Base-by-base conservation (phyloP, 148 eudicot genomes). In the Amaranthus cruentus region DNA sequence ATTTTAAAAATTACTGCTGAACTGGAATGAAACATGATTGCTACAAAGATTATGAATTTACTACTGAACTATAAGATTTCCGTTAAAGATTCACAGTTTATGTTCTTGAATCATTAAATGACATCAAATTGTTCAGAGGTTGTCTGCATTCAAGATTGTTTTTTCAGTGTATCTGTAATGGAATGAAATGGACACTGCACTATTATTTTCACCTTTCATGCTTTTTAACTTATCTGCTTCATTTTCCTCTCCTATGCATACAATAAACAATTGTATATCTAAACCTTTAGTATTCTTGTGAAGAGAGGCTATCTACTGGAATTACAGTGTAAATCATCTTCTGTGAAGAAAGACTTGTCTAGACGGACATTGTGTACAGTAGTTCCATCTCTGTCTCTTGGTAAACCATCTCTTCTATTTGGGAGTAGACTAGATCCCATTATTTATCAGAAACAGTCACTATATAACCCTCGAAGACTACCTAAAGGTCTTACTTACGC, bases 361-460 rank as follows among this genome's bases (percentile, higher is more conserved):
- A 75, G 76, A 84, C 83, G 78, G 75, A 76, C 68, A 4, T 54
- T 81, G 66, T 71, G 47, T 78, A 66, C 78, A 13, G 44, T 75
- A 59, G 70, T 81, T 73, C 81, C 81, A 44, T 87, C 84, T 60
- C 60, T 83, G 75, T 83, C 86, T 55, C 85, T 85, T 71, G 80
- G 85, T 78, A 88, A 81, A 68, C 85, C 91, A 79, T 90, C 84
- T 83, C 86, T 85, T 78, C 88, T 80, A 80, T 79, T 62, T 79
- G 79, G 71, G 79, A 68, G 79, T 76, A 78, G 78, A 72, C 80
- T 76, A 43, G 72, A 76, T 62, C 78, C 76, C 69, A 11, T 47
- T 67, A 70, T 72, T 80, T 47, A 74, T 70, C 75, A 63, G 56
- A 79, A 78, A 72, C 68, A 18, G 79, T 70, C 79, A 57, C 71